A percentile compares a stretch with the other conserved stretches of the same genome.
Evolutionary conservation across 78 protist species (phyloP).

Genomic region (Monocercomonoides exilis): DNA sequence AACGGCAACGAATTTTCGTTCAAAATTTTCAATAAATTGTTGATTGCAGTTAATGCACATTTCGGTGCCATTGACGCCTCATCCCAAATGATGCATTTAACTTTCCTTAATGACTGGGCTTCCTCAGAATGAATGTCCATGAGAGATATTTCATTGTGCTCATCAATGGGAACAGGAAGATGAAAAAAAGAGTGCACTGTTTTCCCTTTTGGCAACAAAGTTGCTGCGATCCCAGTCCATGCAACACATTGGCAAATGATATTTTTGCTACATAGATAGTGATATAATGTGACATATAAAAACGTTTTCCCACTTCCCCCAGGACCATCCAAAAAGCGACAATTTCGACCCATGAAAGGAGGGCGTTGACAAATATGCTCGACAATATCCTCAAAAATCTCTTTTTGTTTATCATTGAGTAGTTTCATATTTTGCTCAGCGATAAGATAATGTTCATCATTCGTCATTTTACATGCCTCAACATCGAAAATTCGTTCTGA

Average conservation of each 20-base stretch:
- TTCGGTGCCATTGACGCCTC: too few species aligned
- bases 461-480: not conserved
- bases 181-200: not conserved
- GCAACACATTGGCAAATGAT: not conserved
- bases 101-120: too few species aligned
- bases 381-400: not conserved
- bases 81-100: too few species aligned
- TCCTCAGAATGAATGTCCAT: not conserved
- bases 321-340: conserved; percentile 8
- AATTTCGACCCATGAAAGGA: not conserved
- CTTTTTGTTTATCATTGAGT: not conserved
- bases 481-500: not conserved
- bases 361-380: not conserved
- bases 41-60: too few species aligned
- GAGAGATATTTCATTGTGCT: not conserved
- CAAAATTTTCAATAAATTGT: too few species aligned
- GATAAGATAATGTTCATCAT: not conserved
- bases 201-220: not conserved
- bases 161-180: not conserved
- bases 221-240: not conserved
- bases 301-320: conserved; percentile 3
- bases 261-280: not conserved
- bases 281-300: not conserved
- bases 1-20: too few species aligned
- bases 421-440: not conserved